A percentile compares a stretch with the other conserved stretches of the same genome.
These are phyloP conservation scores for Polymyxa betae DNA, from an alignment of 208 protist species.

Conservation along the genomic window DNA sequence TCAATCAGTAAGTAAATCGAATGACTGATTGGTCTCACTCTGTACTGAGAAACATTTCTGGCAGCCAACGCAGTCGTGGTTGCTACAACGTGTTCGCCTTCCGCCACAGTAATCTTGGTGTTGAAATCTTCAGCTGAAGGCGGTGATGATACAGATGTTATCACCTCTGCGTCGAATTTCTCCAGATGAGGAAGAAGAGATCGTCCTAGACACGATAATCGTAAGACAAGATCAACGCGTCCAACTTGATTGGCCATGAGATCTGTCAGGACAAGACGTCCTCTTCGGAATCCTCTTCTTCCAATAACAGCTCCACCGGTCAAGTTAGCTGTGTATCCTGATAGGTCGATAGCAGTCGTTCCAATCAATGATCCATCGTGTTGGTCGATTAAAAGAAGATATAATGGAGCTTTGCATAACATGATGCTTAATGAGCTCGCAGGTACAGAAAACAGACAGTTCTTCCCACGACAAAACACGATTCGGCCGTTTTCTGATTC, in stretches of 20 bases:
- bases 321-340: neutral
- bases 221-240: neutral
- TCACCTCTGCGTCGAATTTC: too few relatives aligned
- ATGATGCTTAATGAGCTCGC: neutral
- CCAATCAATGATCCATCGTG: neutral
- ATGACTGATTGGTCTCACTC: too few relatives aligned
- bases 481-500: neutral
- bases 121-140: too few relatives aligned
- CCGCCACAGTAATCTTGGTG: too few relatives aligned
- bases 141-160: too few relatives aligned
- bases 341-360: constrained; percentile 26
- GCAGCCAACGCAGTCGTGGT: too few relatives aligned
- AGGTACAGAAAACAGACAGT: constrained; percentile 40
- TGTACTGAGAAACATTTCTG: too few relatives aligned
- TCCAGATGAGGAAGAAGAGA: constrained; percentile 29
- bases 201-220: constrained; percentile 16
- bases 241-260: constrained; percentile 6
- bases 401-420: neutral
- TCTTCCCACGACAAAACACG: constrained; percentile 1
- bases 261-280: neutral
- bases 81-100: too few relatives aligned
- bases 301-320: neutral
- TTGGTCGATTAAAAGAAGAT: constrained; percentile 10
- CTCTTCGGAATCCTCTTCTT: neutral
- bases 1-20: too few relatives aligned